phyloP scores from a whole-genome alignment of 805 yeast species.

The Zygotorulaspora chibaensis region DNA sequence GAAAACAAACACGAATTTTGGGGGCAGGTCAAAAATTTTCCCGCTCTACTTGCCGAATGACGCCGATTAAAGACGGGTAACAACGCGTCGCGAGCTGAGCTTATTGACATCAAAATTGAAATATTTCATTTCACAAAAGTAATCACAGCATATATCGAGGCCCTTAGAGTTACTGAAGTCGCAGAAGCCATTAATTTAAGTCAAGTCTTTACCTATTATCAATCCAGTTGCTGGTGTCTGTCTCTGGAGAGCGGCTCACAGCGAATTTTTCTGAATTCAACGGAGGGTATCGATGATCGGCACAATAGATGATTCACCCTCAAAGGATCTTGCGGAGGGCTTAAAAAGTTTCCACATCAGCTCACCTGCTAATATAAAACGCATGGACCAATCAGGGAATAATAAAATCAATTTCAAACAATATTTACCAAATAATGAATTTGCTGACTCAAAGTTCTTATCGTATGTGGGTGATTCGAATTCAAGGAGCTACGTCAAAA shows the following conservation, averaged over 20 bases:
- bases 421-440: conserved; percentile 17
- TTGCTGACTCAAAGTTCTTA: conserved; percentile 18
- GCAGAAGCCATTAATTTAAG: background rate
- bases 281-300: background rate
- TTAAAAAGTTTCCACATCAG: conserved; percentile 26
- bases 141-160: background rate
- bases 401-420: conserved; percentile 13
- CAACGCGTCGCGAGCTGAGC: background rate
- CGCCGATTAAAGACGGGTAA: conserved; percentile 7
- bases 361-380: conserved; percentile 12
- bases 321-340: conserved; percentile 18
- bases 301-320: conserved; percentile 14
- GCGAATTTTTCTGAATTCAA: background rate
- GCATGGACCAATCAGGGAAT: background rate
- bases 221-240: no score
- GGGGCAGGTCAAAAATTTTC: background rate
- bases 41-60: background rate
- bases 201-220: background rate
- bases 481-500: conserved; percentile 14
- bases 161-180: background rate
- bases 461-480: conserved; percentile 13
- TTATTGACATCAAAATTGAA: background rate
- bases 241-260: no score
- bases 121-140: background rate
- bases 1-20: conserved; percentile 13